Percentiles rank a stretch among this genome's conserved stretches.
Evolutionary conservation across 1,284 basidiomycete species (phyloP).

Genomic region (Moesziomyces antarcticus): DNA sequence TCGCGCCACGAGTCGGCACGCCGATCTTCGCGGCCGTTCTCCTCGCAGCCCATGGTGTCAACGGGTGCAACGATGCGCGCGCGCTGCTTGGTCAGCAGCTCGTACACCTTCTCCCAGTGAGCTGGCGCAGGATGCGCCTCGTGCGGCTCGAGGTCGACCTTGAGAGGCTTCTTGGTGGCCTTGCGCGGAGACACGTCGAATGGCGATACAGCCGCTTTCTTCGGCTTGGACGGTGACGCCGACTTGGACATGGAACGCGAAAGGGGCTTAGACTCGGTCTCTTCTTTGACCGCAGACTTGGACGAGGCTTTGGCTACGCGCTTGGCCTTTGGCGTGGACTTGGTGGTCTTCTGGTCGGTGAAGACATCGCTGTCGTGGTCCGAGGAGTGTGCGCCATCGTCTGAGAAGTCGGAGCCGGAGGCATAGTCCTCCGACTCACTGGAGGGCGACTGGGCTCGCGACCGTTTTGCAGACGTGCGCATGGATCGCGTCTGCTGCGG

Average conservation of each 20-base stretch:
- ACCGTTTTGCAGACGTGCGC: conserved; percentile 10
- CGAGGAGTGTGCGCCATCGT: neutral
- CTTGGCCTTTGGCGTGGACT: conserved; percentile 5
- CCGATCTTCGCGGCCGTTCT: conserved; percentile 53
- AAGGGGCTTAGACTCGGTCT: neutral
- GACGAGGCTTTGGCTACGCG: conserved; percentile 1
- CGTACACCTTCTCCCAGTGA: conserved; percentile 53
- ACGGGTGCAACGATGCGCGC: conserved; percentile 63
- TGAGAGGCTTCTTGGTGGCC: conserved; percentile 52
- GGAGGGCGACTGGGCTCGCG: conserved; percentile 5
- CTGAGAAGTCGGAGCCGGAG: conserved; percentile 21
- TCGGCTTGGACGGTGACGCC: conserved; percentile 4
- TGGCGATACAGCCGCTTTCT: conserved; percentile 30
- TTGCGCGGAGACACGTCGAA: conserved; percentile 53
- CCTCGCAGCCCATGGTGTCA: conserved; percentile 67
- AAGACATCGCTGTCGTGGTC: conserved; percentile 29
- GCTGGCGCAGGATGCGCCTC: conserved; percentile 58
- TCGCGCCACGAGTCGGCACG: conserved; percentile 47
- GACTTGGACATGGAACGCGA: conserved; percentile 7
- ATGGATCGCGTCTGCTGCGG: conserved; percentile 10
- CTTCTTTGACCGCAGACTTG: neutral
- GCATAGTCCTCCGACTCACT: conserved; percentile 5
- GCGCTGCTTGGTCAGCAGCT: conserved; percentile 50
- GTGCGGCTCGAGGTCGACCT: conserved; percentile 57
- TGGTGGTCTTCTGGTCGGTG: neutral